These are phyloP conservation scores for Trichaptum fuscoviolaceum DNA, from an alignment of 768 basidiomycete species.

Conservation along the genomic window DNA sequence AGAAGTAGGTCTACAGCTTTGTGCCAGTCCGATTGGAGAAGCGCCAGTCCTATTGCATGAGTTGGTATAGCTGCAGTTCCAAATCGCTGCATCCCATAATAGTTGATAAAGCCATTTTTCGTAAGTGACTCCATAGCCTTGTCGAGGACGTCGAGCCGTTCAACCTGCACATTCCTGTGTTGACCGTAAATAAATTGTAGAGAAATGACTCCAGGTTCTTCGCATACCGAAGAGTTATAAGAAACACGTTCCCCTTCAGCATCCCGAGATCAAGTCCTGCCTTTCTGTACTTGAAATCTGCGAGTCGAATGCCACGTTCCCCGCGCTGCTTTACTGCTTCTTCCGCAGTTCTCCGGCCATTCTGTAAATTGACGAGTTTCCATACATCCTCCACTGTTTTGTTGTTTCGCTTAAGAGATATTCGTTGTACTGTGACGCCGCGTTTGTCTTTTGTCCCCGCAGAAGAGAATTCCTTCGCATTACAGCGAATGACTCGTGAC, in stretches of 20 bases:
- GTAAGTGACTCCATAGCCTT: conserved; percentile 74
- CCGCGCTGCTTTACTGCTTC: conserved; percentile 69
- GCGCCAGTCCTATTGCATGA: conserved; percentile 86
- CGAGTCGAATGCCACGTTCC: conserved; percentile 83
- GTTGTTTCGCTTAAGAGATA: conserved; percentile 70
- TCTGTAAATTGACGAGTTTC: conserved; percentile 70
- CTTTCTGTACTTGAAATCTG: conserved; percentile 83
- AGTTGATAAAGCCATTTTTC: conserved; percentile 91
- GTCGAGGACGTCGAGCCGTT: conserved; percentile 67
- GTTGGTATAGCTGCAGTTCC: conserved; percentile 96
- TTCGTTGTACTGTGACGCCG: conserved; percentile 91
- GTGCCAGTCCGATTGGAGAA: conserved; percentile 88
- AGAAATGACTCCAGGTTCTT: background rate
- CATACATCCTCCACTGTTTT: conserved; percentile 83
- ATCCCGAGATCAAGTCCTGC: conserved; percentile 85
- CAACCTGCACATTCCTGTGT: conserved; percentile 76
- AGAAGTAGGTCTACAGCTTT: conserved; percentile 80
- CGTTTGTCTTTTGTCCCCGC: conserved; percentile 99
- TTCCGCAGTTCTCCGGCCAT: conserved; percentile 45
- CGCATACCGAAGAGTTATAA: conserved; percentile 85
- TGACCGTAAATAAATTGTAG: conserved; percentile 5
- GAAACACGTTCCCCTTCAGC: conserved; percentile 93
- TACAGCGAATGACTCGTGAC: conserved; percentile 70
- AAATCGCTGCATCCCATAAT: conserved; percentile 99
- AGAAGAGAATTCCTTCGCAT: conserved; percentile 76